A percentile compares a stretch with the other conserved stretches of the same genome.
Conservation (phyloP, 805 yeast genomes). For the Ogataea paraovalis region DNA sequence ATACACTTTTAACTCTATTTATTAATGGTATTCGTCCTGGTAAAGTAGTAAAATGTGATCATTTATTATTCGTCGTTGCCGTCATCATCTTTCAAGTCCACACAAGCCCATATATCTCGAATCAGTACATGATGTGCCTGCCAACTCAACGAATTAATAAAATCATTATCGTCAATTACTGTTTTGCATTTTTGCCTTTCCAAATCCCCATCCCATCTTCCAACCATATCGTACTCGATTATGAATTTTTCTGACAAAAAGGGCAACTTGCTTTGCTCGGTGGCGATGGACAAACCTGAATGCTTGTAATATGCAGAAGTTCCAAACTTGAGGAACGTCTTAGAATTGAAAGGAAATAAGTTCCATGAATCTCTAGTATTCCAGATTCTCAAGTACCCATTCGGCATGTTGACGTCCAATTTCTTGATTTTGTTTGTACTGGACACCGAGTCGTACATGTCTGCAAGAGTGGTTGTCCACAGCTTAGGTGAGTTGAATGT, state of each 20-base stretch:
- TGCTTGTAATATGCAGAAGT: conserved; percentile 14
- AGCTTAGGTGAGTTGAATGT: conserved; percentile 20
- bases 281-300: conserved; percentile 20
- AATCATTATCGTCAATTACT: conserved; percentile 14
- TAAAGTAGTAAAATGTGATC: background rate
- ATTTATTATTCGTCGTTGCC: background rate
- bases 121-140: conserved; percentile 16
- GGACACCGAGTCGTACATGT: conserved; percentile 17
- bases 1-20: no score
- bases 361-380: conserved; percentile 23
- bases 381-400: conserved; percentile 21
- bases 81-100: conserved; percentile 12
- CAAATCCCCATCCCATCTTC: conserved; percentile 20
- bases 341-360: conserved; percentile 16
- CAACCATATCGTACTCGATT: conserved; percentile 17
- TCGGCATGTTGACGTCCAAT: conserved; percentile 7
- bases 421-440: conserved; percentile 9
- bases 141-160: conserved; percentile 13
- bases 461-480: conserved; percentile 18
- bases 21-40: no score
- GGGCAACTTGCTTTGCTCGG: conserved; percentile 13
- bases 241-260: conserved; percentile 11
- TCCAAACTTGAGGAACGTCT: conserved; percentile 8
- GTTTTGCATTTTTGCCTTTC: conserved; percentile 16
- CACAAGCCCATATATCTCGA: conserved; percentile 22